Conservation (phyloP, 805 yeast species). For the Candida suzukii region DNA sequence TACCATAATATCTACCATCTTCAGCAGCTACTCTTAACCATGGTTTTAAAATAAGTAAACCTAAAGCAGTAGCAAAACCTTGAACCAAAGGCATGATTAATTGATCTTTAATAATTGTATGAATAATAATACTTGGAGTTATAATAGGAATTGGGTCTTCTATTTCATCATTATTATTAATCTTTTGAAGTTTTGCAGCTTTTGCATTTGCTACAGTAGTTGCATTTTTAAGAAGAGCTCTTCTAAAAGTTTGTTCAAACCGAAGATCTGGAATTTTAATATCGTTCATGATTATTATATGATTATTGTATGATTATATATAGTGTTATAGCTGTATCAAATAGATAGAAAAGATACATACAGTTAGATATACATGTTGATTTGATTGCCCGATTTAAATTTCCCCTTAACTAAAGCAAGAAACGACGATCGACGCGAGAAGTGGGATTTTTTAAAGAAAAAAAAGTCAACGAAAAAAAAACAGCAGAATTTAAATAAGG, state of each 20-base stretch:
- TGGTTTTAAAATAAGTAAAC: slow-evolving; percentile 30
- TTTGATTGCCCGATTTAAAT: too few relatives aligned
- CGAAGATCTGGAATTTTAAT: slow-evolving; percentile 53
- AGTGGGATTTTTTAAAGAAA: too few relatives aligned
- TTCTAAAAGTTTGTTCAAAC: slow-evolving; percentile 54
- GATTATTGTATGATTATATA: background rate
- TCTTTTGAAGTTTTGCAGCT: slow-evolving; percentile 5
- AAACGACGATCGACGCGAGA: too few relatives aligned
- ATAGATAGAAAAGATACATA: too few relatives aligned
- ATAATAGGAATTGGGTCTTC: slow-evolving; percentile 29
- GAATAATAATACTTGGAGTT: slow-evolving; percentile 37
- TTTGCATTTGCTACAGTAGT: slow-evolving; percentile 6
- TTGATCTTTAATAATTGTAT: slow-evolving; percentile 46
- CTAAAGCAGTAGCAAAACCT: slow-evolving; percentile 39
- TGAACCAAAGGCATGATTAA: slow-evolving; percentile 50
- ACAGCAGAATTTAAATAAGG: too few relatives aligned
- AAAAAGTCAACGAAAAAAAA: too few relatives aligned
- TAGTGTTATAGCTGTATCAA: too few relatives aligned
- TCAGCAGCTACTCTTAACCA: slow-evolving; percentile 17
- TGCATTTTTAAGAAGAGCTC: slow-evolving; percentile 25
- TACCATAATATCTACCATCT: slow-evolving; percentile 18
- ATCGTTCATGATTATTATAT: background rate
- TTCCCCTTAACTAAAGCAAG: too few relatives aligned
- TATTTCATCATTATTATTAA: background rate
- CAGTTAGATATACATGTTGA: too few relatives aligned